These are phyloP conservation scores for Mycosarcoma mackinlayi DNA, from an alignment of 1,284 basidiomycete genomes.

Conservation along the genomic window DNA sequence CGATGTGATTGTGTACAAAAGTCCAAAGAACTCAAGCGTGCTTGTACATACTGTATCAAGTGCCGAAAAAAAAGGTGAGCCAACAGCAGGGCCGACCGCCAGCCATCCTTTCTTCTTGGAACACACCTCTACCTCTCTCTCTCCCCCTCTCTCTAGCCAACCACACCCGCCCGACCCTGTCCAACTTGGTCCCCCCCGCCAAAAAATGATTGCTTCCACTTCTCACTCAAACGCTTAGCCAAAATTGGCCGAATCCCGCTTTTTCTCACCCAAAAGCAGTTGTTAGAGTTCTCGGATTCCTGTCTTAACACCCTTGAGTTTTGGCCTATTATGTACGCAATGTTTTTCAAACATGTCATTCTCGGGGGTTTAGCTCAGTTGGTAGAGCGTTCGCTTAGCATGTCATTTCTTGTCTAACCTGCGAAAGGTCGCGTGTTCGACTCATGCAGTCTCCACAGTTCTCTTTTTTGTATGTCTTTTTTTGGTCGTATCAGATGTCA, in stretches of 20 bases:
- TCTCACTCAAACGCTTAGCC: conserved; percentile 1
- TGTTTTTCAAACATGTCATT: neutral
- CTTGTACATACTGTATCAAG: too few species aligned
- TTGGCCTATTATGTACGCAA: neutral
- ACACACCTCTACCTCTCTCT: too few species aligned
- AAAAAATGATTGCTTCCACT: too few species aligned
- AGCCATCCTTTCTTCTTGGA: conserved; percentile 6
- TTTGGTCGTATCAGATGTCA: too few species aligned
- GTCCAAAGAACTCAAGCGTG: too few species aligned
- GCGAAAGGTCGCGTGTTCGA: conserved; percentile 59
- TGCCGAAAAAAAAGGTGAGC: too few species aligned
- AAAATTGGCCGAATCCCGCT: conserved; percentile 20
- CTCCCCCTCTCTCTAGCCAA: too few species aligned
- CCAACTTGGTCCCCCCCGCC: neutral
- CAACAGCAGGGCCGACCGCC: too few species aligned
- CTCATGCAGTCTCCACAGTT: conserved; percentile 53
- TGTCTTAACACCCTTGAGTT: too few species aligned
- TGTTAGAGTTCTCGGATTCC: too few species aligned
- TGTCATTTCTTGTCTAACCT: conserved; percentile 38
- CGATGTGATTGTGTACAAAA: too few species aligned
- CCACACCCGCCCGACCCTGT: conserved; percentile 10
- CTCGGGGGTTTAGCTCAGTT: conserved; percentile 54
- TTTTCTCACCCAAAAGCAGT: neutral
- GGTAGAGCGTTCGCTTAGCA: conserved; percentile 59
- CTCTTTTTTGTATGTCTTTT: conserved; percentile 8